Conservation (phyloP, 1,139 yeast genomes). For the Taiozyma onychis region DNA sequence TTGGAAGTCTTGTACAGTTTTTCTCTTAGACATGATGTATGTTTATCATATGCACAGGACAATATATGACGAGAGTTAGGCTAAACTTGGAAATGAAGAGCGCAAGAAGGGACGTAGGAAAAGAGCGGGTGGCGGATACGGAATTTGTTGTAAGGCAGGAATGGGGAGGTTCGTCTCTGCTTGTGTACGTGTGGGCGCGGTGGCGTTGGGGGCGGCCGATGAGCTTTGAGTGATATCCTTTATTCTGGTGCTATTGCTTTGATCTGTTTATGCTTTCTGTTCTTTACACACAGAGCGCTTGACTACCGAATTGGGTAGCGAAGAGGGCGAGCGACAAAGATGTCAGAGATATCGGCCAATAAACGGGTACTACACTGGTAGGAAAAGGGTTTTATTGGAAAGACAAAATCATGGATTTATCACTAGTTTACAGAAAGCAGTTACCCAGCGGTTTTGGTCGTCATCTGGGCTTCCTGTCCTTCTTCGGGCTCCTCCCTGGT, state of each 20-base stretch:
- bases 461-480: not conserved
- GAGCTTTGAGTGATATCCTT: not conserved
- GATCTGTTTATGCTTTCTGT: not conserved
- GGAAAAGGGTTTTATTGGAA: too few relatives aligned
- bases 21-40: slow-evolving; percentile 35
- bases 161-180: not conserved
- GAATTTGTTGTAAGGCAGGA: not conserved
- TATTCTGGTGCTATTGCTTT: not conserved
- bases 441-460: too few relatives aligned
- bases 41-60: not conserved
- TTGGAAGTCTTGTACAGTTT: slow-evolving; percentile 78
- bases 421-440: too few relatives aligned
- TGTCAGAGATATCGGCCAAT: not conserved
- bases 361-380: not conserved
- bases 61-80: not conserved
- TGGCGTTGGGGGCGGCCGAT: not conserved
- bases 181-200: too few relatives aligned
- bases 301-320: not conserved
- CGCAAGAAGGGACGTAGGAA: not conserved
- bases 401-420: not conserved
- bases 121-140: not conserved
- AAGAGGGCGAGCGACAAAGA: not conserved
- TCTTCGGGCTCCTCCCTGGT: too few relatives aligned
- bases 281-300: not conserved
- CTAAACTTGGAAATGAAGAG: not conserved